phyloP scores from a whole-genome alignment of 345 rosid genomes.

The Heritiera fomes region DNA sequence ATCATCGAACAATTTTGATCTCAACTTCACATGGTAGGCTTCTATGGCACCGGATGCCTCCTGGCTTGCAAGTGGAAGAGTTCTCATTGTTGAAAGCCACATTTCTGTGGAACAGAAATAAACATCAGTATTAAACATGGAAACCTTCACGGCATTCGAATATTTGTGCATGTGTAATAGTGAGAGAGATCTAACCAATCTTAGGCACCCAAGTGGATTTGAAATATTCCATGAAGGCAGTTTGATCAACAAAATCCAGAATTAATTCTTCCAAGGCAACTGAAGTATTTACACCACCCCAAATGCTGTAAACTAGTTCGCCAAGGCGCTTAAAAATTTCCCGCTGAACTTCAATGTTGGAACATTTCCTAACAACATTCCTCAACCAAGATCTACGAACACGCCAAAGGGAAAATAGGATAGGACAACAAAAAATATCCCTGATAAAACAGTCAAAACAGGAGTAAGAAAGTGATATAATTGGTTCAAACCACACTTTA shows the following conservation, averaged over 20 bases:
- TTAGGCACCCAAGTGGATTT: constrained; percentile 86
- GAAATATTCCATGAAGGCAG: constrained; percentile 73
- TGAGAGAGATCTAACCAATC: constrained; percentile 60
- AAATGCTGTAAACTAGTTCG: constrained; percentile 59
- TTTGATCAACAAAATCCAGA: constrained; percentile 81
- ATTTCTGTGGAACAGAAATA: constrained; percentile 52
- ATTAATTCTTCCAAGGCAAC: constrained; percentile 60
- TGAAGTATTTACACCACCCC: constrained; percentile 57
- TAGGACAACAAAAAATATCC: constrained; percentile 77
- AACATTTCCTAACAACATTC: constrained; percentile 74
- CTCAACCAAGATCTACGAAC: constrained; percentile 93
- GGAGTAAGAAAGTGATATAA: constrained; percentile 12
- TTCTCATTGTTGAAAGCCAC: constrained; percentile 85
- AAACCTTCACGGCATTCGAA: neutral
- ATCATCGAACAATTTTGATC: constrained; percentile 79
- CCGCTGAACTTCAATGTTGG: constrained; percentile 63
- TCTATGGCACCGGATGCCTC: constrained; percentile 96
- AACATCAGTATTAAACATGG: neutral
- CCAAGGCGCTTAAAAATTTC: constrained; percentile 83
- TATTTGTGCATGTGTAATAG: neutral
- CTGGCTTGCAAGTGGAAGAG: constrained; percentile 94
- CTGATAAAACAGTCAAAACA: constrained; percentile 43
- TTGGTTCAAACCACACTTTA: constrained; percentile 12
- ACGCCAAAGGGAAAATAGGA: constrained; percentile 87
- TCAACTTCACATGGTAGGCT: constrained; percentile 93